Evolutionary conservation across 768 basidiomycete species (phyloP), one percentile per base, ranked within the genome.

Genomic region (Lactarius deliciosus): DNA sequence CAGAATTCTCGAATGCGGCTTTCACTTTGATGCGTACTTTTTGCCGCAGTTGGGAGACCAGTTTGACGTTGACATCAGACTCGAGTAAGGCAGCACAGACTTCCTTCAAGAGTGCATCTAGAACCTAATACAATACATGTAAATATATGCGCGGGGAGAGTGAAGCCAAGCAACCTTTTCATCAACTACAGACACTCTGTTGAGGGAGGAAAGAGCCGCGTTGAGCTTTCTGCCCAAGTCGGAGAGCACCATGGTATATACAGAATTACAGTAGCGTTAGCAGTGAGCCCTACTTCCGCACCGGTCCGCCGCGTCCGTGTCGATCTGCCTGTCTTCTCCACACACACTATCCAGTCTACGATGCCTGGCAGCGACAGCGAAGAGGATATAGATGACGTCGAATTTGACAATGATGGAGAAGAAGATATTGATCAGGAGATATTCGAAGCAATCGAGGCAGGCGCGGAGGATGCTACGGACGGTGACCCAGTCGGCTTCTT

Each of bases 41-140:
- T 69, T 90, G 87, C 69, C 94, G 86, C 64, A 97, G 77, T 45
- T 86, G 86, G 6, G 93, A 85, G 22, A 98, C 97, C 25, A 98
- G 86, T 76, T 96, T 97, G 72, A 99, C 96, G 75, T 99, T 99
- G 70, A 99, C 96, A 79, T 99, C 97, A 22, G 95, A 90, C 77
- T 98, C 96, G 54, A 99, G 85, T 38, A 98, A 80, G 11, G 96
- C 96, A 30, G 94, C 85, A 57, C 92, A 94, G 69, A 99, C 92
- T 78, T 97, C 94, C 79, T 98, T 98, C 69, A 99, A 86, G 18
- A 92, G 86, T 4, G 88, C 86, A 80, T 99, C 97, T 74, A 99
- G 87, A 57, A 94, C 92, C 96, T 98, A 75, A 65, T 68, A 63
- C 62, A 61, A 65, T 68, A 63, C 62, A 61, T 28, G 63, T 68